phyloP scores from a whole-genome alignment of 2,329 filamentous ascomycete species.

The Rhynchosporium agropyri region DNA sequence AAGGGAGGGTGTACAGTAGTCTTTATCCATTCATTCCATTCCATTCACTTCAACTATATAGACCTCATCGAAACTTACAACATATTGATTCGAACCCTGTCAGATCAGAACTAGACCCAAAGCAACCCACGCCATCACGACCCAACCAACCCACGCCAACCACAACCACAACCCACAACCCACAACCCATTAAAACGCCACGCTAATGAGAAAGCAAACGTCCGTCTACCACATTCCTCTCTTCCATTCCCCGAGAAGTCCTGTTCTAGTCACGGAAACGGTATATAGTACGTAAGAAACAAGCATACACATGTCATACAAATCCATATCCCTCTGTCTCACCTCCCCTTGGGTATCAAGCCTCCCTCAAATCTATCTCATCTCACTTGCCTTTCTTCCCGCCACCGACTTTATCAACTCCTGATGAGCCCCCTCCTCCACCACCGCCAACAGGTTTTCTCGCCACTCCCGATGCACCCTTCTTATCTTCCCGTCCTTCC shows the following conservation, averaged over 20 bases:
- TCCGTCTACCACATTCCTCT: background rate
- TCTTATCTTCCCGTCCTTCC: constrained; percentile 5
- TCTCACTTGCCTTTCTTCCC: constrained; percentile 18
- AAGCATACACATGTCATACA: background rate
- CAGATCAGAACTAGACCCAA: background rate
- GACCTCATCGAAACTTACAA: background rate
- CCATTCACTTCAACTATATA: background rate
- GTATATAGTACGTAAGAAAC: background rate
- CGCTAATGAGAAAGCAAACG: constrained; percentile 21
- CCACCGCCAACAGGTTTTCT: constrained; percentile 17
- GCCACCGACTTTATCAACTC: background rate
- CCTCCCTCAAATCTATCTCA: background rate
- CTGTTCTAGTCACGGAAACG: background rate
- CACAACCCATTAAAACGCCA: constrained; percentile 15
- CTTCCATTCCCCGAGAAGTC: background rate
- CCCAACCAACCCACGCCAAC: background rate
- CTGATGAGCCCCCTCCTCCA: background rate
- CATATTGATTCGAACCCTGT: background rate
- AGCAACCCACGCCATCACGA: background rate
- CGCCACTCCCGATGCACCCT: background rate
- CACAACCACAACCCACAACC: background rate
- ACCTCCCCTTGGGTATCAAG: background rate
- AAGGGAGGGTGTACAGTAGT: background rate
- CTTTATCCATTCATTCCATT: background rate
- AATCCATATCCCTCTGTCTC: background rate